Conservation (phyloP, 2,329 filamentous ascomycete genomes). For the Phyllosticta ampelicida region DNA sequence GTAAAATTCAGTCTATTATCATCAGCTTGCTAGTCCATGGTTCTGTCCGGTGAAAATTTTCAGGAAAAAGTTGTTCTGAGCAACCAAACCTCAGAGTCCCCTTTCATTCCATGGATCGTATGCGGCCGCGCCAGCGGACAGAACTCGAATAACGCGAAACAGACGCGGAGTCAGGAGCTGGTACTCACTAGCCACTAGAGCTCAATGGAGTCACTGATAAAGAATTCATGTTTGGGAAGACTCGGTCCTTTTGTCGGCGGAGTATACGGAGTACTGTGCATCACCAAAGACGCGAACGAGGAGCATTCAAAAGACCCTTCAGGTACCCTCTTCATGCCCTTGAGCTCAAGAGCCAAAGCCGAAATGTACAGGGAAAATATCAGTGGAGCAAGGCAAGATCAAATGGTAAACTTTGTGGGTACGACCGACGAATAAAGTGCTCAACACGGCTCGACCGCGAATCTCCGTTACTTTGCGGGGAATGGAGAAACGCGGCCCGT, state of each 20-base stretch:
- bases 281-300: background rate
- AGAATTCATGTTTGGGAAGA: background rate
- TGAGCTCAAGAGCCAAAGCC: no score
- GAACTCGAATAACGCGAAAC: no score
- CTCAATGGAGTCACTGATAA: background rate
- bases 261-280: background rate
- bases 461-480: background rate
- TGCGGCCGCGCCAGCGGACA: no score
- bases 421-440: background rate
- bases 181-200: no score
- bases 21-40: no score
- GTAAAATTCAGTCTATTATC: no score
- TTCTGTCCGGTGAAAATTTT: no score
- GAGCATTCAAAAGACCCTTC: background rate
- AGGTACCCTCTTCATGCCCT: background rate
- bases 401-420: background rate
- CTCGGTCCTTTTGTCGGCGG: background rate
- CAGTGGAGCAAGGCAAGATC: background rate
- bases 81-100: no score
- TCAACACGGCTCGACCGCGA: background rate
- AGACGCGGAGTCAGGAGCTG: no score
- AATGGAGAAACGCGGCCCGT: background rate
- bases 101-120: no score
- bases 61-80: no score
- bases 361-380: background rate